Evolutionary conservation across 345 rosid genomes (phyloP), one percentile per base, ranked within the genome.

Genomic region (Pseudoturritis turrita): DNA sequence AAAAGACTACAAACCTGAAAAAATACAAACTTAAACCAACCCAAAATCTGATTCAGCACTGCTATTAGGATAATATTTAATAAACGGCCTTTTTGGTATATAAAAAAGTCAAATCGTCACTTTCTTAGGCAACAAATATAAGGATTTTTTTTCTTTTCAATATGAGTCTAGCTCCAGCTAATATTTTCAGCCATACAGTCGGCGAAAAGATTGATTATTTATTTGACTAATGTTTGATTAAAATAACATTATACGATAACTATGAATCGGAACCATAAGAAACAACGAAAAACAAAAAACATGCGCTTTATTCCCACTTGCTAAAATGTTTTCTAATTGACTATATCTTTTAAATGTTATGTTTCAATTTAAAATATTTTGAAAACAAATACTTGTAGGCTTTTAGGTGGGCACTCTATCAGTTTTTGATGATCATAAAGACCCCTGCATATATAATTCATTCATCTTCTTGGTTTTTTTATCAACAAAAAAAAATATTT

Each of bases 371-470:
- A 9, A 72, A 41, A 4, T 47, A 59, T 55, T 14, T 46, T 23
- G 0, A 33, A 64, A n/a, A n/a, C n/a, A n/a, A 72, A 82, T 69
- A 50, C 46, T 57, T 79, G 84, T 79, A 69, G 90, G 86, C 81
- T 85, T 81, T 85, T 57, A 89, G 89, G 84, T 85, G 95, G 85
- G 89, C 83, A 53, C 33, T 50, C 59, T 54, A 17, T 60, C 55
- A 82, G 78, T 71, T 75, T 56, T 28, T 40, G 81, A 46, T 74
- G 83, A 85, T 84, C 88, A 68, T 78, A 77, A 85, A 85, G 85
- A 55, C 77, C 82, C 49, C 50, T 87, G 75, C 79, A 23, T 25
- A 83, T 67, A 51, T 40, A 43, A 12, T 12, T 37, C 9, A 35
- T 31, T 7, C 19, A 9, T 22, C 19, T 12, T 23, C 22, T 36